phyloP scores from a whole-genome alignment of 441 rosid genomes.

The Corymbia citriodora region DNA sequence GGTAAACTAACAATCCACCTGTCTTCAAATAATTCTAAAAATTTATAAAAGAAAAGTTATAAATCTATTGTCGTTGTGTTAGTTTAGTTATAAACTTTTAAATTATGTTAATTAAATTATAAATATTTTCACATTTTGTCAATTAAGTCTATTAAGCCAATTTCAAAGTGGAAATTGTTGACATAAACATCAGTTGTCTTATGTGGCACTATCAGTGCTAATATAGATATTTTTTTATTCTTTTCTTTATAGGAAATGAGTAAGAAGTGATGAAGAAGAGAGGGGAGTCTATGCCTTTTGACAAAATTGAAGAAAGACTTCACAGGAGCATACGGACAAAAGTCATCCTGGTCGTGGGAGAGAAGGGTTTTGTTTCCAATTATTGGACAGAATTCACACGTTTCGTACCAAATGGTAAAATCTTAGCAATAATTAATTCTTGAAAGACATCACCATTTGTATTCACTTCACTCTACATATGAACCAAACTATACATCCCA shows the following conservation, averaged over 20 bases:
- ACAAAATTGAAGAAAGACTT: not conserved
- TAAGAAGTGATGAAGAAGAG: not conserved
- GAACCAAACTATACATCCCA: not conserved
- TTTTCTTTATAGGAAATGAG: not conserved
- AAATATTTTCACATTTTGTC: too few species aligned
- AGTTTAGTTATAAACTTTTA: too few species aligned
- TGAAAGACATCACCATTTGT: not conserved
- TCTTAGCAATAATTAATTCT: not conserved
- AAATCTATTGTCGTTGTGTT: too few species aligned
- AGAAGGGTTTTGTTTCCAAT: not conserved
- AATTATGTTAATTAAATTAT: too few species aligned
- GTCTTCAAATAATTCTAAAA: too few species aligned
- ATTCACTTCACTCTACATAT: not conserved
- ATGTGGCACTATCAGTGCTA: fast-evolving
- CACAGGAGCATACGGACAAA: not conserved
- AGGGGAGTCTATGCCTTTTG: not conserved
- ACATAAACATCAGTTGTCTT: fast-evolving
- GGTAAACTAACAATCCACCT: not conserved
- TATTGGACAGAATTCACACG: not conserved
- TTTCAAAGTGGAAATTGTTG: not conserved
- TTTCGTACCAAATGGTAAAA: not conserved
- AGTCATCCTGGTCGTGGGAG: not conserved
- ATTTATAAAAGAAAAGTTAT: too few species aligned
- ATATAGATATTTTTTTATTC: not conserved
- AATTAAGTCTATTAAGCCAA: too few species aligned